These are phyloP conservation scores for Penicillium salamii DNA, from an alignment of 495 filamentous ascomycete species.

Conservation along the genomic window DNA sequence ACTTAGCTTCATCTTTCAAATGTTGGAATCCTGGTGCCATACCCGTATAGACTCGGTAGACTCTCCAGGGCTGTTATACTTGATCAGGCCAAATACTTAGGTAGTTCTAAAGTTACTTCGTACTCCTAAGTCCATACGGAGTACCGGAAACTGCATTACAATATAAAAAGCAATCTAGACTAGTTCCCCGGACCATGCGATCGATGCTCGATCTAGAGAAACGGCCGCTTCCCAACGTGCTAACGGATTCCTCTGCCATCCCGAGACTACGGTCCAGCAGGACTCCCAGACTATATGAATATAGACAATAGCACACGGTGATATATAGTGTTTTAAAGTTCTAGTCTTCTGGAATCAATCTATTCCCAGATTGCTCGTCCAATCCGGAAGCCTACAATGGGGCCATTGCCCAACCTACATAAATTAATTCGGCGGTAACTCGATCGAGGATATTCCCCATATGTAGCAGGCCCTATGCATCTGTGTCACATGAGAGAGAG, in stretches of 20 bases:
- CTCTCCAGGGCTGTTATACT: no score
- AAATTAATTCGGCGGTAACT: not conserved
- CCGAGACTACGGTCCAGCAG: not conserved
- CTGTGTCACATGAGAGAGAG: conserved; percentile 10
- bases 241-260: not conserved
- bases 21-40: no score
- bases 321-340: not conserved
- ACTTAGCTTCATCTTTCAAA: no score
- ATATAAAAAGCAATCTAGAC: conserved; percentile 13
- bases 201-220: conserved; percentile 25
- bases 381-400: not conserved
- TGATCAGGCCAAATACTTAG: no score
- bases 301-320: not conserved
- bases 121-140: no score
- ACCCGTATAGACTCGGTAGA: no score
- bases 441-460: not conserved
- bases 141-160: no score
- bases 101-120: no score
- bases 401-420: not conserved
- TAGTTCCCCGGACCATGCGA: conserved; percentile 21
- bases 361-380: not conserved
- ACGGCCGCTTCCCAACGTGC: conserved; percentile 3
- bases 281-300: not conserved
- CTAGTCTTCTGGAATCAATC: not conserved
- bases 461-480: conserved; percentile 3